Evolutionary conservation across 371 early-diverging fungal species (phyloP).

Genomic region (Mucor racemosus): DNA sequence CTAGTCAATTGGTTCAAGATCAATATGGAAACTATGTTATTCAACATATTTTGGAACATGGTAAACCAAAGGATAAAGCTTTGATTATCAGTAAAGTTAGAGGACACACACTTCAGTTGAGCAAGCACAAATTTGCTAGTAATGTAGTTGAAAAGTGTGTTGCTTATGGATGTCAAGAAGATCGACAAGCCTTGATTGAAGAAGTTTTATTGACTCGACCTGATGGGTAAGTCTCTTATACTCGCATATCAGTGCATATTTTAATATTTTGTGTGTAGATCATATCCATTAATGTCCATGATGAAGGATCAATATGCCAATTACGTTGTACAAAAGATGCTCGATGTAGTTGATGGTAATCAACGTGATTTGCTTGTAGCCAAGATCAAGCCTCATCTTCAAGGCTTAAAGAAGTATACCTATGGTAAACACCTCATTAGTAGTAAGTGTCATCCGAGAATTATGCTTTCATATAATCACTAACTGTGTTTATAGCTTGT

Average conservation of each 20-base stretch:
- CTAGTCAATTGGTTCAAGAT: constrained; percentile 93
- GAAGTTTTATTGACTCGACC: constrained; percentile 81
- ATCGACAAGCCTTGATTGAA: constrained; percentile 85
- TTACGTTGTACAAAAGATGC: constrained; percentile 99
- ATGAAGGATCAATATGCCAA: constrained; percentile 99
- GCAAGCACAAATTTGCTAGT: constrained; percentile 99
- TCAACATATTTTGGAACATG: constrained; percentile 98
- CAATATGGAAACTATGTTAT: constrained; percentile 99
- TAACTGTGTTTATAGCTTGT: constrained; percentile 18
- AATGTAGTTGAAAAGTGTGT: constrained; percentile 98
- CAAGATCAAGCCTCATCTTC: constrained; percentile 90
- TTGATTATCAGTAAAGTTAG: constrained; percentile 90
- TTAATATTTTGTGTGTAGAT: constrained; percentile 39
- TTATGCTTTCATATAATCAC: neutral
- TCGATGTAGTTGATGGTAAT: constrained; percentile 92
- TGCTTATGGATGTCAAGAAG: constrained; percentile 72
- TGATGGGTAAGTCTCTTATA: constrained; percentile 61
- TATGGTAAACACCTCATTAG: constrained; percentile 96
- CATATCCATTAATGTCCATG: constrained; percentile 86
- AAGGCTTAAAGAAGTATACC: constrained; percentile 91
- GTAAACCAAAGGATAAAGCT: constrained; percentile 83
- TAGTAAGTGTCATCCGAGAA: constrained; percentile 45
- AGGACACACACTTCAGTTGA: constrained; percentile 87
- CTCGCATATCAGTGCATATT: neutral
- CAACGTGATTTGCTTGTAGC: constrained; percentile 84